Conservation (phyloP, 352 stramenopile species). For the Globisporangium uncinulatum region DNA sequence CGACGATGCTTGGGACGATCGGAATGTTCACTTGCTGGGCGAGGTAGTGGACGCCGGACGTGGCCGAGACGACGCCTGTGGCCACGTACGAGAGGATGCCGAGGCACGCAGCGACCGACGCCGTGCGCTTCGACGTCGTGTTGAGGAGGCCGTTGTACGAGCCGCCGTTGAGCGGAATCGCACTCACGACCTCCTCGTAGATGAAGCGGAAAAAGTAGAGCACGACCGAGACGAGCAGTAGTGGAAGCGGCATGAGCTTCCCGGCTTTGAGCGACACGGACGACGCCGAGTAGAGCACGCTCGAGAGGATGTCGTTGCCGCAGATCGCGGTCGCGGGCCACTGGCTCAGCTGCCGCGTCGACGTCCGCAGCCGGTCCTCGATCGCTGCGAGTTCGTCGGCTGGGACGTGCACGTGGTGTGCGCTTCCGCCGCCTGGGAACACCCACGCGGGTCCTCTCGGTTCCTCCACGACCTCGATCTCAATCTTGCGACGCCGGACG, state of each 20-base stretch:
- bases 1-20: slow-evolving; percentile 27
- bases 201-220: slow-evolving; percentile 70
- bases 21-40: slow-evolving; percentile 49
- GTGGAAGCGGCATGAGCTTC: slow-evolving; percentile 72
- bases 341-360: too few relatives aligned
- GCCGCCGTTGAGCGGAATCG: slow-evolving; percentile 86
- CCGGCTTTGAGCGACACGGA: slow-evolving; percentile 40
- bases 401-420: slow-evolving; percentile 28
- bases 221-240: slow-evolving; percentile 63
- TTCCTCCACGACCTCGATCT: slow-evolving; percentile 39
- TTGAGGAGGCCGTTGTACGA: slow-evolving; percentile 90
- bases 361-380: slow-evolving; percentile 30
- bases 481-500: slow-evolving; percentile 34
- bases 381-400: slow-evolving; percentile 32
- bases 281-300: slow-evolving; percentile 63
- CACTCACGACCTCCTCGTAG: slow-evolving; percentile 84
- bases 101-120: slow-evolving; percentile 71
- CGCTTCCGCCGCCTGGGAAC: slow-evolving; percentile 30
- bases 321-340: slow-evolving; percentile 79
- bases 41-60: slow-evolving; percentile 78
- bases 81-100: slow-evolving; percentile 87
- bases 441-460: slow-evolving; percentile 29
- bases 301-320: slow-evolving; percentile 88
- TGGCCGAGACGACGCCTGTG: slow-evolving; percentile 65
- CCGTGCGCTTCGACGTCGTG: slow-evolving; percentile 81